Evolutionary conservation across 2,329 filamentous ascomycete species (phyloP).

Genomic region (Sporothrix inflata): DNA sequence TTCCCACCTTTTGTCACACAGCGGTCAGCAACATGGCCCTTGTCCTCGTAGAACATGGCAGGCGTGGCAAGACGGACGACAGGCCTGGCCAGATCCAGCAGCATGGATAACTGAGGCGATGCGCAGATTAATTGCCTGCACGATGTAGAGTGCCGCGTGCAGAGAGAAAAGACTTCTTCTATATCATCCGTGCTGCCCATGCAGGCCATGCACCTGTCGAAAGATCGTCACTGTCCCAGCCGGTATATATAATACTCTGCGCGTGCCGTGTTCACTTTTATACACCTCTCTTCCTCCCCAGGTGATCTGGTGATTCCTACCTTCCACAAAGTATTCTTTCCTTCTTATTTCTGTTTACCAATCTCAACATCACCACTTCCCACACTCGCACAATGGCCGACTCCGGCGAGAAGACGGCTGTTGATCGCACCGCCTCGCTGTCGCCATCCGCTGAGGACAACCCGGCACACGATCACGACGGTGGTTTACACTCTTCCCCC

Average conservation of each 20-base stretch:
- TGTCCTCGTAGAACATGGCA: background rate
- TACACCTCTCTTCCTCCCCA: background rate
- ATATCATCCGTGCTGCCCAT: constrained; percentile 2
- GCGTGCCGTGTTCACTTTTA: background rate
- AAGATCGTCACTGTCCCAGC: background rate
- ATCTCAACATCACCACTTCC: background rate
- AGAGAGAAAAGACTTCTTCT: background rate
- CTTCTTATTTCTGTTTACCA: background rate
- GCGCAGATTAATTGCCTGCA: background rate
- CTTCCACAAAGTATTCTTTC: background rate
- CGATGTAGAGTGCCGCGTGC: background rate
- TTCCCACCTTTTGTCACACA: background rate
- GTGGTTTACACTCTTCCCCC: background rate
- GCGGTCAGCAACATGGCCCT: background rate
- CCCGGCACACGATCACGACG: background rate
- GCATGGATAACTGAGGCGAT: background rate
- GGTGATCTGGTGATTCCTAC: background rate
- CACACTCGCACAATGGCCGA: background rate
- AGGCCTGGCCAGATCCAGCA: background rate
- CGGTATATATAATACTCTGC: constrained; percentile 1
- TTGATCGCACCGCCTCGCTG: background rate
- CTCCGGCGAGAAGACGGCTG: constrained; percentile 14
- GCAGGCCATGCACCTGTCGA: background rate
- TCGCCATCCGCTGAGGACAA: background rate
- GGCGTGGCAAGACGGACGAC: background rate